Percentiles rank a stretch among this genome's conserved stretches.
phyloP scores from a whole-genome alignment of 2,329 filamentous ascomycete species.

The Camptophora hylomeconis region DNA sequence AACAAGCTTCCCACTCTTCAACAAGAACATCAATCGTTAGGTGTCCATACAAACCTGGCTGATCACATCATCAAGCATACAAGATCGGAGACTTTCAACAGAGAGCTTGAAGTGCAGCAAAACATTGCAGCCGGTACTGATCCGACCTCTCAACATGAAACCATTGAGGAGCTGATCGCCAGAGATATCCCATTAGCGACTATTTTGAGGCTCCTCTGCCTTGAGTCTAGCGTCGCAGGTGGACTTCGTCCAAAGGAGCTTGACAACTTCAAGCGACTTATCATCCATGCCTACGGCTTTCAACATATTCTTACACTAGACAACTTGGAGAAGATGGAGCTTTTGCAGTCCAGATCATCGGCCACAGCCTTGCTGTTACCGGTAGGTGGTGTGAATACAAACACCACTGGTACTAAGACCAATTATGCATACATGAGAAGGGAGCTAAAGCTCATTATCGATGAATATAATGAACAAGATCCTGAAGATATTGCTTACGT shows the following conservation, averaged over 20 bases:
- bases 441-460: constrained; percentile 75
- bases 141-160: constrained; percentile 75
- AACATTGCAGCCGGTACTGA: constrained; percentile 86
- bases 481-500: constrained; percentile 96
- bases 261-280: constrained; percentile 74
- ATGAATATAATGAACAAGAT: constrained; percentile 90
- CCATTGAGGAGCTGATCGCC: constrained; percentile 88
- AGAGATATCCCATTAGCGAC: constrained; percentile 70
- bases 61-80: constrained; percentile 95
- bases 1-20: constrained; percentile 83
- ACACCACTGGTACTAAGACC: constrained; percentile 51
- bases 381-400: constrained; percentile 44
- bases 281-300: constrained; percentile 87
- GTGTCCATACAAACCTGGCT: constrained; percentile 78
- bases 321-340: constrained; percentile 75
- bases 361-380: constrained; percentile 72
- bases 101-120: constrained; percentile 84
- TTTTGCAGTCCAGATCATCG: constrained; percentile 66
- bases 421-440: constrained; percentile 86
- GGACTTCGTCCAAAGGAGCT: constrained; percentile 81
- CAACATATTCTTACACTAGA: constrained; percentile 86
- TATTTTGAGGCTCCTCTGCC: constrained; percentile 71
- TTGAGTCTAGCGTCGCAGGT: constrained; percentile 81
- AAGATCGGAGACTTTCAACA: constrained; percentile 75
- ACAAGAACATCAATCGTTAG: constrained; percentile 83